These are phyloP conservation scores for Ophiosphaerella narmari DNA, from an alignment of 2,329 filamentous ascomycete genomes.

Conservation along the genomic window DNA sequence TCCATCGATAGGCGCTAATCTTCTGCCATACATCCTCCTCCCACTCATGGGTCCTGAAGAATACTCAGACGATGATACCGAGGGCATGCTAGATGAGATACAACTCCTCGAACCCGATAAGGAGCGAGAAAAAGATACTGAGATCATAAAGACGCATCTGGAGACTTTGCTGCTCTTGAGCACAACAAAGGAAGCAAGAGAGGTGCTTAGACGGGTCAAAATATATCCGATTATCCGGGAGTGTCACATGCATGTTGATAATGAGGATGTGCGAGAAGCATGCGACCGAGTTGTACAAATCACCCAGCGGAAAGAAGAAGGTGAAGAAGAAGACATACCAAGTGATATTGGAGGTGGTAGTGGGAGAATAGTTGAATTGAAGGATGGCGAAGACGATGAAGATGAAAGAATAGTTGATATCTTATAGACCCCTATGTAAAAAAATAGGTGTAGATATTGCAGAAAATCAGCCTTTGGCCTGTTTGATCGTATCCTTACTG, in stretches of 20 bases:
- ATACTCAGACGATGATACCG: constrained; percentile 82
- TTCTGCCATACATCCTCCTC: constrained; percentile 85
- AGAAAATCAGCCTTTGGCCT: constrained; percentile 10
- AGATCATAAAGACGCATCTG: constrained; percentile 83
- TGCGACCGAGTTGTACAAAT: constrained; percentile 91
- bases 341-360: constrained; percentile 20
- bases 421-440: constrained; percentile 4
- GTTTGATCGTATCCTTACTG: constrained; percentile 15
- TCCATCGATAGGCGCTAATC: constrained; percentile 71
- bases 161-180: constrained; percentile 86
- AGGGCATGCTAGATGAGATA: constrained; percentile 85
- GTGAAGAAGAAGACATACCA: constrained; percentile 55
- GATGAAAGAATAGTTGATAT: constrained; percentile 47
- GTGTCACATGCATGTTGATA: constrained; percentile 75
- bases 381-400: constrained; percentile 39
- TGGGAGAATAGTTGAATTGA: constrained; percentile 35
- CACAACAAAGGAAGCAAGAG: constrained; percentile 74
- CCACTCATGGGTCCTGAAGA: constrained; percentile 88
- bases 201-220: constrained; percentile 73
- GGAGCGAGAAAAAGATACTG: constrained; percentile 74
- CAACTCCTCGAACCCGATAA: constrained; percentile 91
- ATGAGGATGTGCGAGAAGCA: constrained; percentile 80
- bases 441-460: not conserved
- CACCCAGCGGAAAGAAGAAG: constrained; percentile 77
- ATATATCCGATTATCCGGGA: constrained; percentile 91